A percentile compares a stretch with the other conserved stretches of the same genome.
These are phyloP conservation scores for Trapa bicornis DNA, from an alignment of 345 rosid genomes.

Conservation along the genomic window DNA sequence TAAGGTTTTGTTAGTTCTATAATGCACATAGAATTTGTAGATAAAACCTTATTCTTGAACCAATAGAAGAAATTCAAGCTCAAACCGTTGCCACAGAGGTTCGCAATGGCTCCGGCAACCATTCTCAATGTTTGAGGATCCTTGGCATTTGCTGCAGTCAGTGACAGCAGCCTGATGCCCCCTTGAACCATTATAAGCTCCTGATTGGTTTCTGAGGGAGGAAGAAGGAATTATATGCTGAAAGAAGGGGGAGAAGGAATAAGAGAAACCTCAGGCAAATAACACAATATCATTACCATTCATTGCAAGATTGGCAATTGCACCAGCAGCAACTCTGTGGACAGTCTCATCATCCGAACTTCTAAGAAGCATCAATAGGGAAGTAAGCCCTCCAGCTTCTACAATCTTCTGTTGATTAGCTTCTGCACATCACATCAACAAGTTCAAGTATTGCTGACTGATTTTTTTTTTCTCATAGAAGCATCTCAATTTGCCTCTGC, in stretches of 20 bases:
- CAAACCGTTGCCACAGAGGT: conserved; percentile 89
- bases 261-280: background rate
- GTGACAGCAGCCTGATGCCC: conserved; percentile 64
- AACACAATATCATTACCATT: conserved; percentile 38
- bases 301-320: conserved; percentile 99
- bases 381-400: conserved; percentile 90
- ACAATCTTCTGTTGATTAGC: conserved; percentile 94
- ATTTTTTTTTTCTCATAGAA: background rate
- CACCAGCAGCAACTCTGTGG: conserved; percentile 98
- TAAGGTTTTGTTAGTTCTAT: background rate
- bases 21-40: background rate
- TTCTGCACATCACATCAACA: conserved; percentile 33
- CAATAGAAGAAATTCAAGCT: background rate
- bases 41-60: background rate
- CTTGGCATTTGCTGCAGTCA: conserved; percentile 70
- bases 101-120: conserved; percentile 98
- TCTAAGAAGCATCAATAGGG: conserved; percentile 70
- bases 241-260: background rate
- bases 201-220: conserved; percentile 70
- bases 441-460: background rate
- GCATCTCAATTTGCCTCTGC: too few species aligned
- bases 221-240: background rate
- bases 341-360: conserved; percentile 82
- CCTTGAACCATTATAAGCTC: conserved; percentile 95
- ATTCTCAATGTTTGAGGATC: conserved; percentile 98